Base-by-base conservation (phyloP, 2,329 filamentous ascomycete species). In the Pseudogymnoascus sp. region DNA sequence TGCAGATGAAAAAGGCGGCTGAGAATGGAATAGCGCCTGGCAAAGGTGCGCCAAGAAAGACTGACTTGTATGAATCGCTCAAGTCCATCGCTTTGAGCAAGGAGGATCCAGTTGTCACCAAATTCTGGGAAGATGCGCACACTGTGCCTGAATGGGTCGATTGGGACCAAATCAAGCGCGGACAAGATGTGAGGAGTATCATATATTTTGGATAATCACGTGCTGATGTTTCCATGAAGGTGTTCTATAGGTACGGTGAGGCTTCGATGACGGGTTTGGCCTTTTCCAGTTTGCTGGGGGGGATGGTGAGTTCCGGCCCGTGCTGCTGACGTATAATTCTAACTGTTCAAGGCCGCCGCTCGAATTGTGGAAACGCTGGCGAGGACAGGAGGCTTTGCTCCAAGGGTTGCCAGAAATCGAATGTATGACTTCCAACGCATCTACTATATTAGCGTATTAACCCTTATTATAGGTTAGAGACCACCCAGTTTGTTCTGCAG, bases 301-400 rank as follows among this genome's bases (percentile, higher is more conserved):
- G 75, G 56, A 73, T 71, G 69, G 47, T 53, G 5, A 50, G 26
- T 31, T 53, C 10, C 31, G 4, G 14, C n/a, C 8, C 11, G 26
- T 16, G 26, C 26, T 31, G 2, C 16, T 31, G 16, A 26, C 10
- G n/a, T 7, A 53, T 31, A 16, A 53, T 16, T 53, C 47, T 53
- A n/a, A 53, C 47, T 29, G 1, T 16, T 53, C 4, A 47, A 53
- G 47, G 76, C 83, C 78, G 83, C 61, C 75, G 82, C 61, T 76
- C 80, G 86, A 19, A 81, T 88, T 0, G 85, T 86, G 0, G 86
- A 89, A 70, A 86, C 85, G 0, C 74, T 89, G 2, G 80, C 83
- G 2, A 76, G 86, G n/a, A 89, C 86, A 1, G 86, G 86, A 10
- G 86, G 86, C 0, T 88, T 89, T 70, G 82, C 81, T 1, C 81